phyloP scores from a whole-genome alignment of 148 eudicot species.

The Diospyros lotus region DNA sequence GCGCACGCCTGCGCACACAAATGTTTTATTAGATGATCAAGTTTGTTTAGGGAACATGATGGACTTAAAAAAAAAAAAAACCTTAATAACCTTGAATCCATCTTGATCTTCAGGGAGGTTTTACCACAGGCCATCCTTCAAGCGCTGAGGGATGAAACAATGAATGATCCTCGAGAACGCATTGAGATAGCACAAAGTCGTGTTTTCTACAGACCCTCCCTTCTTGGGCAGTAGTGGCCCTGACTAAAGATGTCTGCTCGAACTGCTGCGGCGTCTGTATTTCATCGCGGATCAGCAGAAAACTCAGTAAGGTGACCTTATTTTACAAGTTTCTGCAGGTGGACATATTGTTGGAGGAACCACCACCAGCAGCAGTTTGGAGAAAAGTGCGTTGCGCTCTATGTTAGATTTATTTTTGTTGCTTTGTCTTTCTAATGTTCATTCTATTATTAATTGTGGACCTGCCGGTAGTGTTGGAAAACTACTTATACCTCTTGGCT shows the following conservation, averaged over 20 bases:
- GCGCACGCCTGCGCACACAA: neutral
- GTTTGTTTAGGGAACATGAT: neutral
- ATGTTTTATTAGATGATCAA: neutral
- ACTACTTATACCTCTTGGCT: no score
- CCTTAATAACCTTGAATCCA: neutral
- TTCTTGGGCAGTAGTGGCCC: slow-evolving; percentile 45
- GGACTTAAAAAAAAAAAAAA: no score
- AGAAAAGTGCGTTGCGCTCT: neutral
- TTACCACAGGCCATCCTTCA: slow-evolving; percentile 71
- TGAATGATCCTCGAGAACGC: slow-evolving; percentile 88
- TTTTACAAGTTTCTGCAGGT: neutral
- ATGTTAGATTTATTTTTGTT: neutral
- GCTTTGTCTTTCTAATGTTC: neutral
- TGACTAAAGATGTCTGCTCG: neutral
- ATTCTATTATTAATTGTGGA: neutral
- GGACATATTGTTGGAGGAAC: slow-evolving; percentile 4
- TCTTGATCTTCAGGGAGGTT: slow-evolving; percentile 44
- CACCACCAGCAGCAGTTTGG: neutral
- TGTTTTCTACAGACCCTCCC: slow-evolving; percentile 81
- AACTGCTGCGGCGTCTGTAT: neutral
- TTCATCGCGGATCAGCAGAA: neutral
- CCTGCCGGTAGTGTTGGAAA: neutral
- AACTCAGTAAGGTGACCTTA: neutral
- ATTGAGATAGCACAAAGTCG: slow-evolving; percentile 83
- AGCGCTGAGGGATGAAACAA: slow-evolving; percentile 76